A percentile compares a stretch with the other conserved stretches of the same genome.
These are phyloP conservation scores for Nidularia pulvinata DNA, from an alignment of 768 basidiomycete genomes.

Conservation along the genomic window DNA sequence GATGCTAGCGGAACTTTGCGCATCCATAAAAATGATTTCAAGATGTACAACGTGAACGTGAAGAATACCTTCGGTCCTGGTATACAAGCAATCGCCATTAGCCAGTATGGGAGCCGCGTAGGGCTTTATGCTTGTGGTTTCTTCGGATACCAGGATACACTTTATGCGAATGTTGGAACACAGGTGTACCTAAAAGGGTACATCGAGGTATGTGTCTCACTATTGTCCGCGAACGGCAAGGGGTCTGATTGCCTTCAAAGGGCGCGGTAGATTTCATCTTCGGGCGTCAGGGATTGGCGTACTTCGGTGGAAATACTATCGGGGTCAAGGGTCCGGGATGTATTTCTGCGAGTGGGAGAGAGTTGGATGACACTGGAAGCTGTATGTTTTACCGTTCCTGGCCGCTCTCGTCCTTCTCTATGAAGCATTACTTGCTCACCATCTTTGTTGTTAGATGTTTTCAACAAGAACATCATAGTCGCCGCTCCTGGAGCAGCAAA, in stretches of 20 bases:
- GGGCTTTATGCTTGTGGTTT: slow-evolving; percentile 46
- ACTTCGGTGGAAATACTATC: slow-evolving; percentile 49
- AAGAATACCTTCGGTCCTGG: slow-evolving; percentile 44
- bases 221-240: not conserved
- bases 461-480: slow-evolving; percentile 41
- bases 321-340: slow-evolving; percentile 40
- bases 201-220: slow-evolving; percentile 34
- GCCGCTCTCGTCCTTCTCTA: too few relatives aligned
- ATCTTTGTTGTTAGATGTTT: slow-evolving; percentile 25
- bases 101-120: slow-evolving; percentile 44
- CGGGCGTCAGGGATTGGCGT: slow-evolving; percentile 39
- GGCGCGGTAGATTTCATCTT: slow-evolving; percentile 54
- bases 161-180: slow-evolving; percentile 42
- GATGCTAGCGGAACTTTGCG: slow-evolving; percentile 49
- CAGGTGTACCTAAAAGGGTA: slow-evolving; percentile 47
- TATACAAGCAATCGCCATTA: slow-evolving; percentile 47
- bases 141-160: slow-evolving; percentile 47
- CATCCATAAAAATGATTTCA: slow-evolving; percentile 45
- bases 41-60: slow-evolving; percentile 50
- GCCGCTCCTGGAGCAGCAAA: slow-evolving; percentile 36
- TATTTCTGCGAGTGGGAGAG: slow-evolving; percentile 48
- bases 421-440: not conserved
- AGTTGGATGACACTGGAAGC: slow-evolving; percentile 39
- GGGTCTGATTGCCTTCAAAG: slow-evolving; percentile 13
- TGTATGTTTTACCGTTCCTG: slow-evolving; percentile 26